Percentiles rank a stretch among this genome's conserved stretches.
Conservation (phyloP, 208 protist genomes). For the Trypanosoma vivax region DNA sequence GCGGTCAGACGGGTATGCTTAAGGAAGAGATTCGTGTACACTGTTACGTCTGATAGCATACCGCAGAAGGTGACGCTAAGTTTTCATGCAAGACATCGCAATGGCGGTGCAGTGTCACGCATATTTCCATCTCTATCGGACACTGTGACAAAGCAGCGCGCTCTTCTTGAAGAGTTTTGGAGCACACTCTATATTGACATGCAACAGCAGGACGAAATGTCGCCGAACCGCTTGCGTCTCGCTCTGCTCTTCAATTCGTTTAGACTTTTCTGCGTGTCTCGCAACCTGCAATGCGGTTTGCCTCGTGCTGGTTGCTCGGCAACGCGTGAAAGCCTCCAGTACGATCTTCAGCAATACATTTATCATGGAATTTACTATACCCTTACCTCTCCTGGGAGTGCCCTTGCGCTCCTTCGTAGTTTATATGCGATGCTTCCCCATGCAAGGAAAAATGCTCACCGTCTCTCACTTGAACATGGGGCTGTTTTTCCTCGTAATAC, state of each 20-base stretch:
- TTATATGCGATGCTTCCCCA: constrained; percentile 70
- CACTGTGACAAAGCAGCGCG: constrained; percentile 38
- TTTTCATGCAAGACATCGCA: constrained; percentile 53
- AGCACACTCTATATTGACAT: constrained; percentile 61
- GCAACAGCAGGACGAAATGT: constrained; percentile 75
- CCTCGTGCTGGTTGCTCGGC: constrained; percentile 57
- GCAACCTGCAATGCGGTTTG: constrained; percentile 64
- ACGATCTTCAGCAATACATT: constrained; percentile 74
- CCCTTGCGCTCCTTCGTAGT: constrained; percentile 58
- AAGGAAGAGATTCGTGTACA: constrained; percentile 59
- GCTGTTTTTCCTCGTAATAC: constrained; percentile 74
- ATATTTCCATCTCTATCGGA: constrained; percentile 27
- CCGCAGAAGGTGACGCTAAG: constrained; percentile 51
- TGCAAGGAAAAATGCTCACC: constrained; percentile 57
- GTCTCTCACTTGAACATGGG: constrained; percentile 54
- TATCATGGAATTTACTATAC: constrained; percentile 84
- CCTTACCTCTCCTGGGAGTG: constrained; percentile 50
- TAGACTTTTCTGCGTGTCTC: constrained; percentile 61
- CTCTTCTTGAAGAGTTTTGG: constrained; percentile 60
- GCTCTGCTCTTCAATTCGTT: constrained; percentile 77
- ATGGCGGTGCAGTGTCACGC: constrained; percentile 5
- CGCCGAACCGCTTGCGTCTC: constrained; percentile 58
- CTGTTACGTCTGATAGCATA: constrained; percentile 30
- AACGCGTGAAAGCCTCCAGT: constrained; percentile 54
- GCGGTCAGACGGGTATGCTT: constrained; percentile 30